Evolutionary conservation across 1,139 yeast species (phyloP).

Genomic region (Saccharomyces hybrid): DNA sequence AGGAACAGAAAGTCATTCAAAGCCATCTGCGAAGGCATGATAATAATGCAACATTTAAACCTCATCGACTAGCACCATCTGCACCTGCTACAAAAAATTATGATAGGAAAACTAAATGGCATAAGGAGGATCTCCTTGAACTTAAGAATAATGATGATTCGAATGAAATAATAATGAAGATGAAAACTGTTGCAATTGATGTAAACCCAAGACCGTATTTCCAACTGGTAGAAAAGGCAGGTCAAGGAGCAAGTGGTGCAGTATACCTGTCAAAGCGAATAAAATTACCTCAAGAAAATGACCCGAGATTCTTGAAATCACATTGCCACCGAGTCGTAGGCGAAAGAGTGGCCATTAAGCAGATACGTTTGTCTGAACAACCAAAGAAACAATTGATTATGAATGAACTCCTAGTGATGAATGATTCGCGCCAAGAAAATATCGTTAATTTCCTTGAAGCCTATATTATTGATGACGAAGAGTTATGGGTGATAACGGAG

Average conservation of each 20-base stretch:
- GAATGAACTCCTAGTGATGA: conserved; percentile 89
- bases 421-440: conserved; percentile 79
- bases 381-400: conserved; percentile 88
- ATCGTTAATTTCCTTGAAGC: conserved; percentile 88
- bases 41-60: background rate
- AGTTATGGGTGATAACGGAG: conserved; percentile 86
- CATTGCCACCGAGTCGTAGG: conserved; percentile 28
- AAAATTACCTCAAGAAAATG: conserved; percentile 27
- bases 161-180: conserved; percentile 71
- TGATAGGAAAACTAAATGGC: background rate
- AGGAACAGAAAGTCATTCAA: background rate
- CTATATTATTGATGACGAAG: conserved; percentile 48
- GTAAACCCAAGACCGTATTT: conserved; percentile 78
- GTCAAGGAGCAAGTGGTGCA: conserved; percentile 98
- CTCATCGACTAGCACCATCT: background rate
- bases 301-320: conserved; percentile 15
- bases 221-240: conserved; percentile 82
- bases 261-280: conserved; percentile 77
- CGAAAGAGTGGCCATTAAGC: conserved; percentile 72
- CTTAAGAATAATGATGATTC: conserved; percentile 51
- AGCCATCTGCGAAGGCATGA: background rate
- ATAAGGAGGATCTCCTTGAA: conserved; percentile 5
- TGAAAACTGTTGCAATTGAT: conserved; percentile 71
- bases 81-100: background rate
- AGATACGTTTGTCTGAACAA: conserved; percentile 85